Conservation (phyloP, 83 land plant species). For the Diphasiastrum complanatum region DNA sequence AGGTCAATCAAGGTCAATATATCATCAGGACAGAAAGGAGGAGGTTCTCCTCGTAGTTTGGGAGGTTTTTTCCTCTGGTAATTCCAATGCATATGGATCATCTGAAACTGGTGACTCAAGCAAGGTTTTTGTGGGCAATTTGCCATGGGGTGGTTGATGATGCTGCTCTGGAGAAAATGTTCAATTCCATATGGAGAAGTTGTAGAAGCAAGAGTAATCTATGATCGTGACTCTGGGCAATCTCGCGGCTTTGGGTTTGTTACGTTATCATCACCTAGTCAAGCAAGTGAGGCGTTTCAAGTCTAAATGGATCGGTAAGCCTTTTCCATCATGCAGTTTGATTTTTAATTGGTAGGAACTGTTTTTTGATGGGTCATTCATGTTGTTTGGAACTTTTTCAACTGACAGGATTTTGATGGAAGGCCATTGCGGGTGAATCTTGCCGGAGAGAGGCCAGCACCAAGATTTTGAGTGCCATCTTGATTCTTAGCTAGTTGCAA, state of each 20-base stretch:
- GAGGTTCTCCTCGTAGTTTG: slow-evolving; percentile 37
- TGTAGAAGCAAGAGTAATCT: slow-evolving; percentile 67
- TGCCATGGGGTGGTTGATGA: slow-evolving; percentile 71
- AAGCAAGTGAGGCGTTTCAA: slow-evolving; percentile 49
- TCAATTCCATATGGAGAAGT: slow-evolving; percentile 53
- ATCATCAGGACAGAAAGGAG: slow-evolving; percentile 64
- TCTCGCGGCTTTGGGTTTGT: slow-evolving; percentile 91
- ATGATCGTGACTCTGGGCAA: slow-evolving; percentile 60
- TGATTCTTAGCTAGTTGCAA: too few species aligned
- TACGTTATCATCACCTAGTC: slow-evolving; percentile 48
- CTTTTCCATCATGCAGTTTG: neutral
- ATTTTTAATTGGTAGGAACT: neutral
- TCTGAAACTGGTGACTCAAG: slow-evolving; percentile 37
- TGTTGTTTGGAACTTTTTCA: neutral
- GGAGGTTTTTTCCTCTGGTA: slow-evolving; percentile 29
- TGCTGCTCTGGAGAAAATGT: slow-evolving; percentile 44
- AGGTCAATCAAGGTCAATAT: slow-evolving; percentile 65
- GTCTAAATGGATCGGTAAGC: slow-evolving; percentile 77
- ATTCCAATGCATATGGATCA: slow-evolving; percentile 19
- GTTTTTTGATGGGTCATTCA: neutral
- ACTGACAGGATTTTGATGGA: slow-evolving; percentile 53
- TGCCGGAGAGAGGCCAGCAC: slow-evolving; percentile 41
- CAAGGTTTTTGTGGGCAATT: slow-evolving; percentile 82
- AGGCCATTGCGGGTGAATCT: slow-evolving; percentile 54
- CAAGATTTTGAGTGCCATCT: slow-evolving; percentile 11